Evolutionary conservation across 2,329 filamentous ascomycete genomes (phyloP).

Genomic region (Calycina marina): DNA sequence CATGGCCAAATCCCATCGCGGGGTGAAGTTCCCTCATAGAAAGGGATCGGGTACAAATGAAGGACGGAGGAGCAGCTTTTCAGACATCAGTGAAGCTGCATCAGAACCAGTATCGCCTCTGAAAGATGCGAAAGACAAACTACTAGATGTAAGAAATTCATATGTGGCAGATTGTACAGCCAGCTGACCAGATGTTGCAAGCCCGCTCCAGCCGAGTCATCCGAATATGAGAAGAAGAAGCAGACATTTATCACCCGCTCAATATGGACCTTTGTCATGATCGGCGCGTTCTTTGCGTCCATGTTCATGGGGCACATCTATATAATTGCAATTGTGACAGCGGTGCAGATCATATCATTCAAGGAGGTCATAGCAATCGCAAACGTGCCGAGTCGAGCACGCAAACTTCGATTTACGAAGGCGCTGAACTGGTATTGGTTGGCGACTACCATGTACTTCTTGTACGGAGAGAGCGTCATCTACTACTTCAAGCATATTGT

Average conservation of each 20-base stretch:
- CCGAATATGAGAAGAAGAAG: constrained; percentile 97
- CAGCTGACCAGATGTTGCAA: constrained; percentile 4
- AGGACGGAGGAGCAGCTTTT: constrained; percentile 51
- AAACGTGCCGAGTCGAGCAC: constrained; percentile 81
- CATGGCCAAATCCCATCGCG: constrained; percentile 33
- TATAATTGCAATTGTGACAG: constrained; percentile 84
- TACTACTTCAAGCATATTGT: constrained; percentile 99
- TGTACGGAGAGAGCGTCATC: constrained; percentile 97
- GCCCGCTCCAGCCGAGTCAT: constrained; percentile 23
- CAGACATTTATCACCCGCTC: constrained; percentile 93
- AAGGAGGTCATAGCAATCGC: constrained; percentile 98
- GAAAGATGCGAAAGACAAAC: constrained; percentile 7
- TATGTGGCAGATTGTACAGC: too few relatives aligned
- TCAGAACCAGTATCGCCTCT: constrained; percentile 24
- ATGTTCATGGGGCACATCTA: constrained; percentile 97
- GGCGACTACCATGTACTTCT: constrained; percentile 97
- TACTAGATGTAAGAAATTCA: background rate
- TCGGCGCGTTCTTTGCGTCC: constrained; percentile 75
- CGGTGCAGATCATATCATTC: constrained; percentile 91
- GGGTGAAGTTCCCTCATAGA: constrained; percentile 36
- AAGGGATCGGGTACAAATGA: constrained; percentile 21
- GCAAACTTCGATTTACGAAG: constrained; percentile 86
- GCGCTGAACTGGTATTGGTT: constrained; percentile 98
- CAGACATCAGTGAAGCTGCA: constrained; percentile 49
- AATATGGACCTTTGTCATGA: constrained; percentile 98